Percentiles rank a stretch among this genome's conserved stretches.
Evolutionary conservation across 345 rosid genomes (phyloP).

Genomic region (Boechera retrofracta): DNA sequence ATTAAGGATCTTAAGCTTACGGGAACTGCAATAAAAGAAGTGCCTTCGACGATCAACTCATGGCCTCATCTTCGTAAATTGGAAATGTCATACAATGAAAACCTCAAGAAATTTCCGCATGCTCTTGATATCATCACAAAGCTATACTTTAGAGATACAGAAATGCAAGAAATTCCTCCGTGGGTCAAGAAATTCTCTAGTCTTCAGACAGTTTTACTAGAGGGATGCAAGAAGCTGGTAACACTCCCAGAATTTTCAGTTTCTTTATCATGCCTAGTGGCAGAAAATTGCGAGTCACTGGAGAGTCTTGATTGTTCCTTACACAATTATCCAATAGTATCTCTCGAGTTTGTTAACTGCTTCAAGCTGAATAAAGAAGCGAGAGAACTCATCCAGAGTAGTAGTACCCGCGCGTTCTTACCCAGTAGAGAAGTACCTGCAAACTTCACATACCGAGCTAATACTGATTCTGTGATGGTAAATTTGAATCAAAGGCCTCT

Average conservation of each 20-base stretch:
- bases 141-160: background rate
- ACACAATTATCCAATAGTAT: background rate
- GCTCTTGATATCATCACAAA: background rate
- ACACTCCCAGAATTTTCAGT: background rate
- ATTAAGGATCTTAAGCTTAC: background rate
- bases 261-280: background rate
- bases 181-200: background rate
- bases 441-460: background rate
- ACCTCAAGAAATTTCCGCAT: background rate
- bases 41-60: background rate
- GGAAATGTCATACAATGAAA: background rate
- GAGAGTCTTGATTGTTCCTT: background rate
- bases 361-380: background rate
- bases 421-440: background rate
- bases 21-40: background rate
- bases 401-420: rapidly evolving
- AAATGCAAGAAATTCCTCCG: background rate
- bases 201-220: background rate
- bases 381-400: background rate
- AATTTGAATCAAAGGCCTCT: too few relatives aligned
- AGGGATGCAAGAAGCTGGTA: background rate
- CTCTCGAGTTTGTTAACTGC: background rate
- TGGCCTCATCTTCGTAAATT: background rate
- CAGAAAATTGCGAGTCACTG: background rate
- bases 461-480: background rate